Evolutionary conservation across 192 early-diverging fungal species (phyloP), one percentile per base, ranked within the genome.

Genomic region (Lobosporangium transversale): DNA sequence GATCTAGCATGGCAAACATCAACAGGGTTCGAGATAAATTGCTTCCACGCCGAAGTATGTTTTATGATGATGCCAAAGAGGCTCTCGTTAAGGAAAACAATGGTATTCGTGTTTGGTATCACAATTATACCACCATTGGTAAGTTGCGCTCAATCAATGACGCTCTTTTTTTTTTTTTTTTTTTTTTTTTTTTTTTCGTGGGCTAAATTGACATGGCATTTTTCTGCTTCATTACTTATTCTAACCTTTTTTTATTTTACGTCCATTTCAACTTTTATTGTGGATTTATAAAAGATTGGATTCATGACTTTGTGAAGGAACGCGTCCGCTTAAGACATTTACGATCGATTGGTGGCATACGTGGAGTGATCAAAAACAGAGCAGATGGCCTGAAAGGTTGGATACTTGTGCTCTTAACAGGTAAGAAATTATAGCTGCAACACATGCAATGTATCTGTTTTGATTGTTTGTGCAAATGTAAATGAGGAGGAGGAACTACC

Each of bases 231-330:
- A n/a, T n/a, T n/a, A n/a, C n/a, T n/a, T n/a, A n/a, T n/a, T n/a
- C n/a, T n/a, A n/a, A n/a, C n/a, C n/a, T n/a, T n/a, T n/a, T n/a
- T n/a, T n/a, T n/a, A n/a, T n/a, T n/a, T n/a, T n/a, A n/a, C n/a
- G n/a, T n/a, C n/a, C n/a, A n/a, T n/a, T n/a, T n/a, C n/a, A n/a
- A n/a, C n/a, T n/a, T n/a, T n/a, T n/a, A n/a, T n/a, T n/a, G n/a
- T n/a, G n/a, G n/a, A n/a, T 50, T n/a, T 50, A 3, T 18, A 20
- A 36, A 44, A 89, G 94, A 97, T 80, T 96, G 93, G 93, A 91
- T 95, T 35, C 93, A 95, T 71, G 95, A 96, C 79, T 86, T 91
- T 60, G 90, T 92, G 17, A 93, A 92, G 78, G 95, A 96, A 73
- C 87, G 90, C 20, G 85, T 89, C 6, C 82, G 94, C 9, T 66